Conservation (phyloP, 768 basidiomycete genomes). For the Podaxis sp. region DNA sequence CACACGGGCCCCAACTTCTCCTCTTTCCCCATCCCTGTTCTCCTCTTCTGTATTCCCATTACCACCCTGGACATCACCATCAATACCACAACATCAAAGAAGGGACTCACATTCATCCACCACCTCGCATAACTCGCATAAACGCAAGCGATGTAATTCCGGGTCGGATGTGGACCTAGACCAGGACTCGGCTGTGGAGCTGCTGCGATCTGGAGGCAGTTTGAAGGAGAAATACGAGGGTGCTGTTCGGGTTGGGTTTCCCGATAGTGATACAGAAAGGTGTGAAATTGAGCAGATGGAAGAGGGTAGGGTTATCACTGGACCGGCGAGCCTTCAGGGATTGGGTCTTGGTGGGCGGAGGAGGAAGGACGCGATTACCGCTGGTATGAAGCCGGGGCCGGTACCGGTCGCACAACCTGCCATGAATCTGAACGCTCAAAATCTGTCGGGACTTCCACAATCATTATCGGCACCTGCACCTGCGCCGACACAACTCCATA, state of each 20-base stretch:
- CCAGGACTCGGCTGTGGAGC: not conserved
- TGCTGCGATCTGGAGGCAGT: not conserved
- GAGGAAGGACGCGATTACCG: constrained; percentile 1
- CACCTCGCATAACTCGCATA: constrained; percentile 4
- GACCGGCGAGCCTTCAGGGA: not conserved
- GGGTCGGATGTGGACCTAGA: constrained; percentile 8
- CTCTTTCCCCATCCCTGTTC: not conserved
- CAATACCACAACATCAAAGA: not conserved
- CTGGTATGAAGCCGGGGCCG: not conserved
- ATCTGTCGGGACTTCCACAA: not conserved
- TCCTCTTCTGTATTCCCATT: not conserved
- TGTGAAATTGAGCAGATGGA: not conserved
- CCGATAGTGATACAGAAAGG: not conserved
- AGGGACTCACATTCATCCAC: constrained; percentile 1
- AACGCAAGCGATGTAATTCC: constrained; percentile 16
- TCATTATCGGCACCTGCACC: not conserved
- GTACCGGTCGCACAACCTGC: not conserved
- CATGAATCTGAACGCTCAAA: too few relatives aligned
- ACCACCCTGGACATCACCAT: not conserved
- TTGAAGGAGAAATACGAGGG: not conserved
- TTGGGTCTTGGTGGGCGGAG: not conserved
- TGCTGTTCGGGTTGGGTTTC: not conserved
- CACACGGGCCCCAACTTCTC: not conserved
- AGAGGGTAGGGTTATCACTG: not conserved
- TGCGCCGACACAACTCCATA: constrained; percentile 19